These are phyloP conservation scores for Spathaspora hagerdaliae DNA, from an alignment of 805 yeast species.

Conservation along the genomic window DNA sequence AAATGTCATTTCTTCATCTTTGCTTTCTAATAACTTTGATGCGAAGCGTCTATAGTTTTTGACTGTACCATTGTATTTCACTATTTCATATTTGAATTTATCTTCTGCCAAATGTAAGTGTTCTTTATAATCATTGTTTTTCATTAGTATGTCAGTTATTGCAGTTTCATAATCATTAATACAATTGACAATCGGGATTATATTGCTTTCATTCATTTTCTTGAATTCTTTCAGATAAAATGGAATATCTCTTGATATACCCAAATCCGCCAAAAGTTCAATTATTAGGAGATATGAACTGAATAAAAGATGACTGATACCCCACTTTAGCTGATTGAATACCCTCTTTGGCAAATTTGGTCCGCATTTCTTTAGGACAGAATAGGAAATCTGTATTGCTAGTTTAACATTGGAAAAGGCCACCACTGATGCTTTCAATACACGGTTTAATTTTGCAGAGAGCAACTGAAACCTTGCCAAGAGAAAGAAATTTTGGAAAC, in stretches of 20 bases:
- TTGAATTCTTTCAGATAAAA: constrained; percentile 51
- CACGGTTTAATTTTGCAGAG: constrained; percentile 19
- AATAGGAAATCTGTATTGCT: constrained; percentile 49
- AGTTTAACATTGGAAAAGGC: constrained; percentile 42
- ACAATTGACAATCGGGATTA: constrained; percentile 17
- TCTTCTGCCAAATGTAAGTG: not conserved
- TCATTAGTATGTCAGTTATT: not conserved
- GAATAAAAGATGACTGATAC: constrained; percentile 30
- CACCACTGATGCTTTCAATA: constrained; percentile 15
- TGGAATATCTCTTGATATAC: constrained; percentile 55
- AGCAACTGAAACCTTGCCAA: constrained; percentile 34
- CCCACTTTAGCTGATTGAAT: constrained; percentile 29
- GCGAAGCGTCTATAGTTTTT: not conserved
- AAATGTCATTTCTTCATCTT: not conserved
- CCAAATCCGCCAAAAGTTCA: constrained; percentile 41
- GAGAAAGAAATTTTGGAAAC: constrained; percentile 23
- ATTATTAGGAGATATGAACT: constrained; percentile 38
- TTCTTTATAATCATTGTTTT: not conserved
- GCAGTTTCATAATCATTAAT: constrained; percentile 6
- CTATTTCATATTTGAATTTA: not conserved
- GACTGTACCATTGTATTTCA: not conserved
- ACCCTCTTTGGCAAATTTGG: constrained; percentile 9
- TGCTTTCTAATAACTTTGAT: not conserved
- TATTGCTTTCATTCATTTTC: constrained; percentile 26
- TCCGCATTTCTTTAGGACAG: constrained; percentile 42